Evolutionary conservation across 1,139 yeast species (phyloP), one percentile per base, ranked within the genome.

Genomic region (Arxiozyma telluris): DNA sequence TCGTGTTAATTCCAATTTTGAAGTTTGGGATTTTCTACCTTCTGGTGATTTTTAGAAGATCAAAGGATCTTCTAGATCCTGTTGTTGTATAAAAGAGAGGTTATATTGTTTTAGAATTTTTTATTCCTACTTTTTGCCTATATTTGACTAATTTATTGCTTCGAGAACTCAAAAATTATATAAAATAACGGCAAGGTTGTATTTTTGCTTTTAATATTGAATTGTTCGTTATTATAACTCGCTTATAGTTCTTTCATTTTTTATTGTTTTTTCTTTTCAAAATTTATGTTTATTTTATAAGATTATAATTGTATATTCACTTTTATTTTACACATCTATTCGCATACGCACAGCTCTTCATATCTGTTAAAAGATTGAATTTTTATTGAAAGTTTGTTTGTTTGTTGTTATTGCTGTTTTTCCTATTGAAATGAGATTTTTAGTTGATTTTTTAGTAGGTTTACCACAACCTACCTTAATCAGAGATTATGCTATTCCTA

Each of bases 401-500:
- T 7, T 43, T 43, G 30, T 27, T 43, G 15, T 20, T 42, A 17
- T 42, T 42, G 25, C 9, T n/a, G n/a, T 43, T 25, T 44, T 44
- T 25, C 7, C 22, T 34, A 6, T 11, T 23, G 9, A 21, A 27
- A 54, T 58, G 57, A 50, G 52, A 30, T 54, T 45, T 47, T 42
- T 62, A 44, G 57, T 62, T 22, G 57, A 58, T 39, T 54, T 38
- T 25, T 44, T 65, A 48, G 53, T 62, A 41, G 55, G 50, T 8
- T 41, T 63, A 44, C 63, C 64, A 23, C 58, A 57, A 43, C 61
- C 61, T n/a, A 44, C 55, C 3, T 41, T 58, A 20, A 53, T 62
- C 41, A 53, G 58, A 4, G 53, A 53, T 17, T 42, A 50, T 20
- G 56, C 61, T 30, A 49, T 59, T 12, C 64, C 61, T 27, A 57